Percentiles rank a stretch among this genome's conserved stretches.
Evolutionary conservation across 179 eudicot species (phyloP).

Genomic region (Spinacia oleracea): DNA sequence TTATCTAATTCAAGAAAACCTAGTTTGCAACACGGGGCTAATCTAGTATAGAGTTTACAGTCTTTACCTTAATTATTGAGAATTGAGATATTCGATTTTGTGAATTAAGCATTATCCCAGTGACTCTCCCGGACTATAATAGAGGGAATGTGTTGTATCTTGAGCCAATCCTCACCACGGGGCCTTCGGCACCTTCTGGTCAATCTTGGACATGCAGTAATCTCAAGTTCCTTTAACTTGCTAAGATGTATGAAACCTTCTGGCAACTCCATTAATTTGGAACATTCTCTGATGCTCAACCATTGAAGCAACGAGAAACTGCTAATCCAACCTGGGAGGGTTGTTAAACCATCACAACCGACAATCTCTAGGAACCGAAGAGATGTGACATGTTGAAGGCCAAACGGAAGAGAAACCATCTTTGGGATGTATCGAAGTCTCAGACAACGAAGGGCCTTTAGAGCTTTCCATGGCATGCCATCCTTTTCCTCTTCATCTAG

Average conservation of each 20-base stretch:
- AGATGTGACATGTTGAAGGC: constrained; percentile 12
- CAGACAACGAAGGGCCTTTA: constrained; percentile 4
- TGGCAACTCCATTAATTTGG: constrained; percentile 1
- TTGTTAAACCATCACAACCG: constrained; percentile 7
- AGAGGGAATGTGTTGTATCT: constrained; percentile 19
- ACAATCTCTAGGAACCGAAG: constrained; percentile 15
- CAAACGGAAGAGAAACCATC: constrained; percentile 5
- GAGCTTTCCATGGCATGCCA: constrained; percentile 18
- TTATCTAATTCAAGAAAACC: too few species aligned
- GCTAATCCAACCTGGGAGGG: constrained; percentile 19
- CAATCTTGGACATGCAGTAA: constrained; percentile 16
- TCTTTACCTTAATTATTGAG: neutral
- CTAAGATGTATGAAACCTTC: neutral
- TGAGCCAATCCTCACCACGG: constrained; percentile 22
- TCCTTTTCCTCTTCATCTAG: constrained; percentile 1
- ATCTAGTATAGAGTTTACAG: neutral
- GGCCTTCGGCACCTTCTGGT: constrained; percentile 15
- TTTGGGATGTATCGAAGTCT: constrained; percentile 13
- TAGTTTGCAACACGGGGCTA: too few species aligned
- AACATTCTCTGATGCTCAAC: constrained; percentile 7
- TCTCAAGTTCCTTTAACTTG: constrained; percentile 12
- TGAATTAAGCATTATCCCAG: constrained; percentile 12
- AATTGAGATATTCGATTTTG: neutral
- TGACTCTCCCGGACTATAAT: constrained; percentile 5
- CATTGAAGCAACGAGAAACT: constrained; percentile 4